These are phyloP conservation scores for Helotiales sp. DNA, from an alignment of 2,329 filamentous ascomycete genomes.

Conservation along the genomic window DNA sequence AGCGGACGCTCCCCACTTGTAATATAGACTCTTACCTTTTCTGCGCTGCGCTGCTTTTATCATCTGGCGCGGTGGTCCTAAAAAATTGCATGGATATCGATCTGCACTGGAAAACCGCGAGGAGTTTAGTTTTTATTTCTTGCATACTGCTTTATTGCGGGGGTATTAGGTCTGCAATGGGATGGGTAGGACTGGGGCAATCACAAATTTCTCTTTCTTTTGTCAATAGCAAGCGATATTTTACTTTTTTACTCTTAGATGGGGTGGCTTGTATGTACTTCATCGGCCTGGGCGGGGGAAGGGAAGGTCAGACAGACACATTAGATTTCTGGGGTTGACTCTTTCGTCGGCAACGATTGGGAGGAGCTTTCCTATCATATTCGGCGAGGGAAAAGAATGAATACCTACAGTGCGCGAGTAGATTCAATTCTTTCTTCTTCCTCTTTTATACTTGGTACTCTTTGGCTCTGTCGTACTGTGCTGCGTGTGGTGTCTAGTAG, in stretches of 20 bases:
- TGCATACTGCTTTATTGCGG: not conserved
- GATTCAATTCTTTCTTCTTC: not conserved
- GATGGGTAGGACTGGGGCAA: too few species aligned
- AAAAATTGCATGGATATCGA: conserved; percentile 1
- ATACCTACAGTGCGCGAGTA: not conserved
- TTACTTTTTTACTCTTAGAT: not conserved
- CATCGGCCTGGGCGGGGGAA: not conserved
- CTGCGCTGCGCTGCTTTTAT: not conserved
- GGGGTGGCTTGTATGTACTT: conserved; percentile 14
- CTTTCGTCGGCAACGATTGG: not conserved
- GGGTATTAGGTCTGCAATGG: not conserved
- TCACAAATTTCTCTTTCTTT: not conserved
- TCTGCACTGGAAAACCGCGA: not conserved
- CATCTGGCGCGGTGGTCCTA: not conserved
- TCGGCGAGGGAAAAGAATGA: too few species aligned
- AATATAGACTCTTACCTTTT: not conserved
- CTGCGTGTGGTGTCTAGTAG: not conserved
- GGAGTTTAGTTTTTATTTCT: not conserved
- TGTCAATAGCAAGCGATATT: not conserved
- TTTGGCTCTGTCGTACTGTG: not conserved
- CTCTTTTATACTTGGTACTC: not conserved
- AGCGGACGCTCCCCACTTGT: conserved; percentile 3
- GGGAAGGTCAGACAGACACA: not conserved
- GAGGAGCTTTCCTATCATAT: not conserved
- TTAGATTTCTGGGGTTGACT: not conserved